A percentile compares a stretch with the other conserved stretches of the same genome.
phyloP scores from a whole-genome alignment of 148 eudicot species.

The Beta vulgaris region DNA sequence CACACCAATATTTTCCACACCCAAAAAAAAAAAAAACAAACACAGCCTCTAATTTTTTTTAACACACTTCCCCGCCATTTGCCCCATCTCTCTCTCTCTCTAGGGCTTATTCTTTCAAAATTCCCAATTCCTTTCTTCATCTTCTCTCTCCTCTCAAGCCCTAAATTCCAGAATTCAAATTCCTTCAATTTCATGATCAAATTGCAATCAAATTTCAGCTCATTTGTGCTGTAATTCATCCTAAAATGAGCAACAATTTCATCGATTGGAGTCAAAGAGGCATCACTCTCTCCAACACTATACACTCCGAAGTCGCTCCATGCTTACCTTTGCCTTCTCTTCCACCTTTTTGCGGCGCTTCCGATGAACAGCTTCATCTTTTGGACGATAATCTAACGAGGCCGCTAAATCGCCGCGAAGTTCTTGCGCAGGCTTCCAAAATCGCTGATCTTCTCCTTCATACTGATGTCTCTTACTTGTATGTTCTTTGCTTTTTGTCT shows the following conservation, averaged over 20 bases:
- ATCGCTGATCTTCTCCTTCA: constrained; percentile 70
- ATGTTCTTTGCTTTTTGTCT: constrained; percentile 23
- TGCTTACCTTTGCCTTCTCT: constrained; percentile 85
- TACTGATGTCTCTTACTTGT: constrained; percentile 88
- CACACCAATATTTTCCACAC: too few species aligned
- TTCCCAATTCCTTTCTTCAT: constrained; percentile 6
- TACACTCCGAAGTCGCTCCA: constrained; percentile 86
- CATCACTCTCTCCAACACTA: constrained; percentile 66
- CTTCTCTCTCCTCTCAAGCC: constrained; percentile 1
- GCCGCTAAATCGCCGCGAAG: constrained; percentile 45
- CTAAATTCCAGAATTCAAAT: constrained; percentile 5
- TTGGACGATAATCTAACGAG: constrained; percentile 47
- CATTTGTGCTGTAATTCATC: neutral
- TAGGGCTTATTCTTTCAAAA: constrained; percentile 20
- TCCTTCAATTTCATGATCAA: constrained; percentile 24
- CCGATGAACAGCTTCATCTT: constrained; percentile 62
- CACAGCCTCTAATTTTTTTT: too few species aligned
- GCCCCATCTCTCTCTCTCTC: constrained; percentile 19
- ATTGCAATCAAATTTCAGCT: neutral
- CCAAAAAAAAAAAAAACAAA: too few species aligned
- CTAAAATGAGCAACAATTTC: constrained; percentile 23
- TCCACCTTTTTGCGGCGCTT: constrained; percentile 79
- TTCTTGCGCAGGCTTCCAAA: constrained; percentile 52
- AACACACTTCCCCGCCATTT: too few species aligned
- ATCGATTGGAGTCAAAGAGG: constrained; percentile 55